Evolutionary conservation across 1,139 yeast genomes (phyloP), one percentile per base, ranked within the genome.

Genomic region (Scheffersomyces parashehatae): DNA sequence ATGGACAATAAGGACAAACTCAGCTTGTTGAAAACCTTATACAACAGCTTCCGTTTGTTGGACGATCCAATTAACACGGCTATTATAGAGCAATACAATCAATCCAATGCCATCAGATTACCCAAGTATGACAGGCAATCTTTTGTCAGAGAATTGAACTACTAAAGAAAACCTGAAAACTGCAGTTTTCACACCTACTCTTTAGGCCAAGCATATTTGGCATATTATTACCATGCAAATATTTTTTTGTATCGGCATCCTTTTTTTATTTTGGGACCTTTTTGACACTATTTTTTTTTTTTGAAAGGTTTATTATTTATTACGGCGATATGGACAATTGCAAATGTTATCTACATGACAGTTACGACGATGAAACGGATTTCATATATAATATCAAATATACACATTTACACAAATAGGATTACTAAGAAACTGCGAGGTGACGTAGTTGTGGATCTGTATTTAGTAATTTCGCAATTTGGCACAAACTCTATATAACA

Each of bases 31-130:
- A 40, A 47, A 10, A 38, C 51, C 32, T 55, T 65, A 36, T 54
- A 51, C 36, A 36, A 49, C 12, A 46, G 60, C 28, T 59, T 59
- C 39, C 40, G 37, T 10, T 37, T 41, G 13, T 53, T 62, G 39
- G 44, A 51, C 29, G 62, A 60, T 38, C 48, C 53, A 7, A 55
- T 59, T 36, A 59, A 55, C 43, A 36, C 54, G 4, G 34, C 41
- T 14, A 49, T 43, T 36, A 51, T 62, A 26, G 48, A 50, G 26
- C 38, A 46, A n/a, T 47, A 35, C 37, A 43, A 47, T 35, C 16
- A 37, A 16, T 24, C 39, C 7, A 34, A 45, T 38, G 40, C 37
- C 13, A 35, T 40, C 16, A 10, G 28, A 6, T 37, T 35, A 11
- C 24, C 35, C 13, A 11, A 28, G 24, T 31, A 36, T 13, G 28